Percentiles rank a stretch among this genome's conserved stretches.
Evolutionary conservation across 768 basidiomycete species (phyloP).

Genomic region (Suillus paluster): DNA sequence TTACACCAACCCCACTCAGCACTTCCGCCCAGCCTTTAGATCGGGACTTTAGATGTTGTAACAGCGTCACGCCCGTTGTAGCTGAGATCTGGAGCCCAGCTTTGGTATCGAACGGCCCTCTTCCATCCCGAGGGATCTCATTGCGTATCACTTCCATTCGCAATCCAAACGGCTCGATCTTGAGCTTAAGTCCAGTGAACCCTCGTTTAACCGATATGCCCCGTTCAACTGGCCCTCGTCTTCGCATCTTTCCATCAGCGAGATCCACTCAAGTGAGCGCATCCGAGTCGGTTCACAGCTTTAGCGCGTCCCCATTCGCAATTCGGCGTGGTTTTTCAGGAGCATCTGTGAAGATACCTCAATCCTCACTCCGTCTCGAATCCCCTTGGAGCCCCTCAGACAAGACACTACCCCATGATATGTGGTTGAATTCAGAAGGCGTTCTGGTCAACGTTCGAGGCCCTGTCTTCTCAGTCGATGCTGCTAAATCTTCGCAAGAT

Average conservation of each 20-base stretch:
- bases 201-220: not conserved
- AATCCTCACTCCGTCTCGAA: slow-evolving; percentile 20
- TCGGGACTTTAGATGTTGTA: not conserved
- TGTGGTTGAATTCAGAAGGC: slow-evolving; percentile 32
- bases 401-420: slow-evolving; percentile 6
- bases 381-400: slow-evolving; percentile 36
- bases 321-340: slow-evolving; percentile 15
- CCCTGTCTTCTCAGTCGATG: slow-evolving; percentile 8
- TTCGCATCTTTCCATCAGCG: not conserved
- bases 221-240: not conserved
- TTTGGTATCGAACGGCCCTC: not conserved
- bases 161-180: not conserved
- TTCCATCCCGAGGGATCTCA: not conserved
- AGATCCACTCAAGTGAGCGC: not conserved
- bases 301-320: not conserved
- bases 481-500: not conserved
- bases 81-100: not conserved
- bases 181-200: not conserved
- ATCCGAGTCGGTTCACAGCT: not conserved
- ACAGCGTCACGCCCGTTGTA: not conserved
- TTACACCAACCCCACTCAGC: not conserved
- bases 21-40: not conserved
- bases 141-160: not conserved
- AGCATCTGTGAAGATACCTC: slow-evolving; percentile 10
- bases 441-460: slow-evolving; percentile 21